Evolutionary conservation across 2,329 filamentous ascomycete species (phyloP).

Genomic region (Aspergillus caelatus): DNA sequence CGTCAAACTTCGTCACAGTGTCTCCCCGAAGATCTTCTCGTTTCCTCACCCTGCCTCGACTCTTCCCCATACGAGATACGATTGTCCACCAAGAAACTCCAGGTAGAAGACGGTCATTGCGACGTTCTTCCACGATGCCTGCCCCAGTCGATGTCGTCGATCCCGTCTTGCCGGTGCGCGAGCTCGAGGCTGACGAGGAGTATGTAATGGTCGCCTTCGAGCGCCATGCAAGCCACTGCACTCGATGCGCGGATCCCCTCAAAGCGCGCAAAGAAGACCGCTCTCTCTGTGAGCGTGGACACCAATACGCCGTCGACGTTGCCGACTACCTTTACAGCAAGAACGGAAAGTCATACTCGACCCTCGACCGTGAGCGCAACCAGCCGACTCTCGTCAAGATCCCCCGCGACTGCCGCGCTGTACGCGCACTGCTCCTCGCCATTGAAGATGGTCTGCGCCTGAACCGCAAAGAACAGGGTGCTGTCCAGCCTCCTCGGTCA

Average conservation of each 20-base stretch:
- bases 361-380: conserved; percentile 44
- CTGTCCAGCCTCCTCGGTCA: conserved; percentile 16
- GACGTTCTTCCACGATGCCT: conserved; percentile 36
- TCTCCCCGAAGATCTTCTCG: conserved; percentile 31
- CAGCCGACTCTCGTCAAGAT: conserved; percentile 46
- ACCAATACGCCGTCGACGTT: conserved; percentile 37
- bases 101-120: conserved; percentile 21
- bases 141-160: conserved; percentile 28
- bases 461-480: conserved; percentile 19
- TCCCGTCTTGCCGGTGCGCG: conserved; percentile 34
- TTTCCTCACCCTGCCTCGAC: conserved; percentile 23
- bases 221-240: conserved; percentile 39
- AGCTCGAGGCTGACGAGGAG: conserved; percentile 39
- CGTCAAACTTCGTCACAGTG: conserved; percentile 29
- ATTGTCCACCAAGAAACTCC: conserved; percentile 20
- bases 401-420: conserved; percentile 38
- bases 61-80: conserved; percentile 22
- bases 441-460: conserved; percentile 45
- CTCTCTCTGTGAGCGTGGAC: conserved; percentile 40
- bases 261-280: conserved; percentile 26
- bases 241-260: conserved; percentile 34
- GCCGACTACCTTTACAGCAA: conserved; percentile 40
- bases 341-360: conserved; percentile 43
- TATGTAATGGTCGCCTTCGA: conserved; percentile 42
- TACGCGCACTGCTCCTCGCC: conserved; percentile 44